Conservation (phyloP, 768 basidiomycete species). For the Mrakia gelida region DNA sequence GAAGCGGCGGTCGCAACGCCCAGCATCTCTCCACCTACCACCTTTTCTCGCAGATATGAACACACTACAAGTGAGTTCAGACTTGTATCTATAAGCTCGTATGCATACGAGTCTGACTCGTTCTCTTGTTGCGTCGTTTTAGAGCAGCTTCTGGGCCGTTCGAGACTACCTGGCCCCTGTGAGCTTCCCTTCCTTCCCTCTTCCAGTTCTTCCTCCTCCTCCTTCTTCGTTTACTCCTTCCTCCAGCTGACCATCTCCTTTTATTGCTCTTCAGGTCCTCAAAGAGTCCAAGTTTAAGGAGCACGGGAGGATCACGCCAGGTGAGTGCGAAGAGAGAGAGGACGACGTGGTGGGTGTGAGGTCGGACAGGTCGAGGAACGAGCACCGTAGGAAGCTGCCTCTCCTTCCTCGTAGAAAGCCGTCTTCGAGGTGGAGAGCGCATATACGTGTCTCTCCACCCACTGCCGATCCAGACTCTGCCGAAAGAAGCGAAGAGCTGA, state of each 20-base stretch:
- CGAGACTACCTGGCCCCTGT: slow-evolving; percentile 76
- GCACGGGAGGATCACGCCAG: slow-evolving; percentile 91
- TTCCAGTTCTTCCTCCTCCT: background rate
- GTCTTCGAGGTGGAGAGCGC: background rate
- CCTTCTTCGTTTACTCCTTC: background rate
- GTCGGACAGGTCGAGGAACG: background rate
- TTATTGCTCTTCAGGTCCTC: slow-evolving; percentile 60
- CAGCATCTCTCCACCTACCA: background rate
- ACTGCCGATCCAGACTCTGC: background rate
- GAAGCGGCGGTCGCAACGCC: background rate
- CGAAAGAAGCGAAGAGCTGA: background rate
- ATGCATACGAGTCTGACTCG: background rate
- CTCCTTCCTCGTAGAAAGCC: background rate
- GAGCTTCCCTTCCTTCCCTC: slow-evolving; percentile 15
- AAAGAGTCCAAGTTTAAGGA: slow-evolving; percentile 99
- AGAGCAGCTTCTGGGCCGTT: slow-evolving; percentile 91
- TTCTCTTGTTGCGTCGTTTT: background rate
- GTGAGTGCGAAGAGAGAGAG: slow-evolving; percentile 46
- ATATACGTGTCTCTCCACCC: background rate
- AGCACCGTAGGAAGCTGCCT: background rate
- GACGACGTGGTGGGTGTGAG: background rate
- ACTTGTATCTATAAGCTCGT: too few relatives aligned
- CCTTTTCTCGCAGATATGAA: slow-evolving; percentile 7
- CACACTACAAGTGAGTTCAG: slow-evolving; percentile 16
- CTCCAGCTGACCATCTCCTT: background rate